Evolutionary conservation across 2,329 filamentous ascomycete species (phyloP), one percentile per base, ranked within the genome.

Genomic region (Alternaria alternata): DNA sequence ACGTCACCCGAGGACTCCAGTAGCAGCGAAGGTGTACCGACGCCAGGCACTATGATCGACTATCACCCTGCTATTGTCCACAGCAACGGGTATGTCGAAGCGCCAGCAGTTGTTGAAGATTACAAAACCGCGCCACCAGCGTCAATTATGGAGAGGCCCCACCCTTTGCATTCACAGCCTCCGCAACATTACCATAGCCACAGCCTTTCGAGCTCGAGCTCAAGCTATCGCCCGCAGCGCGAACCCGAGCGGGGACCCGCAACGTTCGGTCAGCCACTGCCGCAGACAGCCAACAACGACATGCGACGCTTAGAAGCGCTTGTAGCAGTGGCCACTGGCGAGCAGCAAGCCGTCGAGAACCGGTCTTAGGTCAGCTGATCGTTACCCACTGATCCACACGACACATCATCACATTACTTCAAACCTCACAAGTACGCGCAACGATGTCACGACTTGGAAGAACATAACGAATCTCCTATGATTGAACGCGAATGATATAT

Each of bases 261-360:
- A 18, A 60, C 67, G 7, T 79, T 73, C 54, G 74, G 72, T n/a
- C 74, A 73, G n/a, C 65, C 73, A 8, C 63, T 71, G 20, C 75
- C 74, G 2, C 77, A 78, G 46, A 76, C 62, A 51, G 79, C 59
- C 66, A 61, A 78, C 5, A 80, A 81, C 41, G 83, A 86, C 42
- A 84, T 88, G 83, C 80, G 82, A 49, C 81, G 86, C 39, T 76
- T 90, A 5, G 85, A 89, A 62, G 86, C 87, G 24, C 81, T 90
- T 8, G 87, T 89, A n/a, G 87, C 87, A 5, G 87, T 89, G 42
- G 87, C 88, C 5, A 89, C 87, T 2, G 85, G 84, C 62, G 86
- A 88, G 71, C 83, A 79, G 38, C 75, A 76, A 57, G 73, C 71
- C 20, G 74, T 76, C 18, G 72, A 69, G 16, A 71, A 75, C 24